These are phyloP conservation scores for Amanita brunnescens DNA, from an alignment of 768 basidiomycete species.

Conservation along the genomic window DNA sequence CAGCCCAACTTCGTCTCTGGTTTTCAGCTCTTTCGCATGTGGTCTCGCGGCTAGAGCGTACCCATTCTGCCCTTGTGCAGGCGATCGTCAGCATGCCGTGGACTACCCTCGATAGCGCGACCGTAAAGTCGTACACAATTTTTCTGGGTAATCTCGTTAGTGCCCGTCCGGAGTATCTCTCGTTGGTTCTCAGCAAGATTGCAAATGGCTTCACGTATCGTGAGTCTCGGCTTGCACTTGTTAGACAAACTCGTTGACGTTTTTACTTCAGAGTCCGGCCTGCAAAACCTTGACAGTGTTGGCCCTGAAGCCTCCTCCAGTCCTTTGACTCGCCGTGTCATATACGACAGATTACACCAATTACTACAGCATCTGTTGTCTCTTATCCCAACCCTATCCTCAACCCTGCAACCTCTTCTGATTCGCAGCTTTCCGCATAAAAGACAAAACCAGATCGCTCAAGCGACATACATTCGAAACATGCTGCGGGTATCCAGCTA, in stretches of 20 bases:
- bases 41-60: conserved; percentile 80
- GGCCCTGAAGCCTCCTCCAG: conserved; percentile 55
- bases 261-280: conserved; percentile 52
- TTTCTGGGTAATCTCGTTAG: conserved; percentile 90
- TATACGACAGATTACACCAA: conserved; percentile 82
- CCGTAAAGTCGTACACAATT: conserved; percentile 82
- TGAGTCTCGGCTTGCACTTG: conserved; percentile 31
- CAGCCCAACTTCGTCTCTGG: conserved; percentile 65
- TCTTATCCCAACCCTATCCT: conserved; percentile 86
- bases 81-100: conserved; percentile 86
- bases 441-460: conserved; percentile 68
- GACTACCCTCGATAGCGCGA: conserved; percentile 79
- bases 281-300: conserved; percentile 49
- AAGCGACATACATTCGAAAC: conserved; percentile 89
- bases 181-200: conserved; percentile 71
- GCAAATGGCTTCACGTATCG: conserved; percentile 86
- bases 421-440: conserved; percentile 89
- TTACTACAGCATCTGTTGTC: conserved; percentile 83
- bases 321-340: conserved; percentile 71
- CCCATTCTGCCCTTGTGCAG: conserved; percentile 73
- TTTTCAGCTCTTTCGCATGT: conserved; percentile 85
- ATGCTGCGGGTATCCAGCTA: conserved; percentile 74
- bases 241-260: conserved; percentile 5
- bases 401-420: conserved; percentile 79
- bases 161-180: conserved; percentile 86